Evolutionary conservation across 169 alveolate genomes (phyloP).

Genomic region (Cryptosporidium ubiquitum): DNA sequence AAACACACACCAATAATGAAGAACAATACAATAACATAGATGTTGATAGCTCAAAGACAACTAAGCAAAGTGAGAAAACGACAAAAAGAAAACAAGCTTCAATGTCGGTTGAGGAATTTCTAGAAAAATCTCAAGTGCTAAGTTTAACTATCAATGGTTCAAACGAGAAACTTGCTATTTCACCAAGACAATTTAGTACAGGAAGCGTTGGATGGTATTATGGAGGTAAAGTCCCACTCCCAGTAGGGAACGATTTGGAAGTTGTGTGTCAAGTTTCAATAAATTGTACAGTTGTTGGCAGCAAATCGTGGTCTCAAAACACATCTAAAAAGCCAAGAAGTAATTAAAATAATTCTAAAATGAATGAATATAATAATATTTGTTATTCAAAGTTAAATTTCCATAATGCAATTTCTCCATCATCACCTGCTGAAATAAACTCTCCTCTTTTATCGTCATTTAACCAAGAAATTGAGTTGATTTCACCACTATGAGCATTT

Average conservation of each 20-base stretch:
- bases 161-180: slow-evolving; percentile 4
- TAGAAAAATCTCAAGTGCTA: slow-evolving; percentile 40
- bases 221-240: slow-evolving; percentile 64
- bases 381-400: background rate
- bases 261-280: slow-evolving; percentile 59
- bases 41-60: background rate
- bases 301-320: slow-evolving; percentile 51
- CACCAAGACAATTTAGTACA: slow-evolving; percentile 68
- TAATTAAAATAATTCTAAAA: background rate
- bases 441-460: slow-evolving; percentile 30
- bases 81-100: slow-evolving; percentile 44
- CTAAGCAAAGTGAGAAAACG: background rate
- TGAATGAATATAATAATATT: background rate
- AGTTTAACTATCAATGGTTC: slow-evolving; percentile 34
- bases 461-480: slow-evolving; percentile 57
- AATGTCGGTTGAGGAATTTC: slow-evolving; percentile 59
- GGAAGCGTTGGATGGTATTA: slow-evolving; percentile 73
- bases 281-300: slow-evolving; percentile 68
- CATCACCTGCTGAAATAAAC: slow-evolving; percentile 66
- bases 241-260: slow-evolving; percentile 59
- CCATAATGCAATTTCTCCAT: slow-evolving; percentile 54
- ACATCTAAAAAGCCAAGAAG: background rate
- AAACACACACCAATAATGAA: background rate
- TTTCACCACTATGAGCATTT: slow-evolving; percentile 50
- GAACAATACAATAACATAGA: background rate